These are phyloP conservation scores for Penicillium parvum DNA, from an alignment of 495 filamentous ascomycete species.

Conservation along the genomic window DNA sequence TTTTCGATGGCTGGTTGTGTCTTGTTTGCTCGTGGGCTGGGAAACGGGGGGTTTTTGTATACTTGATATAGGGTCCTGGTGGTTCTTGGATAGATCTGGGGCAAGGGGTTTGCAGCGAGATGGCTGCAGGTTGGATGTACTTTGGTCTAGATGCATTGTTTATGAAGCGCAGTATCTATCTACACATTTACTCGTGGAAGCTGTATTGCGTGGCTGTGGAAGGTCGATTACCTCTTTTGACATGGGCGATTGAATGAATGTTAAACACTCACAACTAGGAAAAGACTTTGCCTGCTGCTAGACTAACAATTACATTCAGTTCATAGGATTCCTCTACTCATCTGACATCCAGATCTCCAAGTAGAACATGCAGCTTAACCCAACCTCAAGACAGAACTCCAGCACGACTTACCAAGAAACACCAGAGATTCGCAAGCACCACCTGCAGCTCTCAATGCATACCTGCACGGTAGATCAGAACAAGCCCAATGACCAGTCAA, in stretches of 20 bases:
- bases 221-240: too few species aligned
- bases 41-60: conserved; percentile 3
- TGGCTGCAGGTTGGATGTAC: too few species aligned
- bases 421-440: conserved; percentile 3
- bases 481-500: conserved; percentile 11
- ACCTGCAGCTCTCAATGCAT: not conserved
- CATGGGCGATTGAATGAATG: too few species aligned
- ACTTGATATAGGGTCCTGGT: conserved; percentile 18
- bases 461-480: conserved; percentile 4
- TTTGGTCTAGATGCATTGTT: conserved; percentile 2
- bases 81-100: conserved; percentile 7
- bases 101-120: conserved; percentile 15
- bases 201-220: too few species aligned
- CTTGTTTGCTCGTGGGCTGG: too few species aligned
- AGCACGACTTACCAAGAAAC: conserved; percentile 1
- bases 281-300: too few species aligned
- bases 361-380: too few species aligned
- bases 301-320: too few species aligned
- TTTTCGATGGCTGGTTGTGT: not conserved
- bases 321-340: too few species aligned
- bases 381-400: too few species aligned
- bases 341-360: too few species aligned
- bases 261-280: too few species aligned
- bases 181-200: not conserved
- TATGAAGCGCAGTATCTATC: not conserved